Base-by-base conservation (phyloP, 768 basidiomycete genomes). In the Dacryopinax spathularia region DNA sequence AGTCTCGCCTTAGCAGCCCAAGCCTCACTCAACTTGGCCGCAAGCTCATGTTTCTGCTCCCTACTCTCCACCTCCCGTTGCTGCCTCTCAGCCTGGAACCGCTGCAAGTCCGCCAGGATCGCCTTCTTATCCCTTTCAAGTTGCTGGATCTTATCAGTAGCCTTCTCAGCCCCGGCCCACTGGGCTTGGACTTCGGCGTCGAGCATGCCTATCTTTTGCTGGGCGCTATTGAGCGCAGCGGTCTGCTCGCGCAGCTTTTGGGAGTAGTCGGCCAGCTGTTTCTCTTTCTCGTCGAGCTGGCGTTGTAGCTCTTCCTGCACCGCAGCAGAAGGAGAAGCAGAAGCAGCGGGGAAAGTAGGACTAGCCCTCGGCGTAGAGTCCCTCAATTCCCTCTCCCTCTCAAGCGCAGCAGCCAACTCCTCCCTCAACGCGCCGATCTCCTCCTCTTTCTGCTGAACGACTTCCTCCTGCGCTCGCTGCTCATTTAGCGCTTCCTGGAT, bases 151-250 rank as follows among this genome's bases (percentile, higher is more conserved):
- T 66, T 76, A 66, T 84, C 83, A n/a, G 75, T 73, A 15, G 76
- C 72, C 64, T 76, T 75, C 73, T 87, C 85, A 7, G 86, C 83
- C 63, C 82, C 76, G 34, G 77, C 75, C 87, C 87, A 88, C 72
- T 88, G 87, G 10, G 83, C 81, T 68, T 88, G 84, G 33, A 88
- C 71, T 72, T 90, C 87, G 0, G 59, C 61, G 15, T 56, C 60
- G 41, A 62, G 62, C 36, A 62, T 60, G 29, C 41, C 29, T 33
- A 62, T 31, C 34, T 61, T 34, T 44, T 20, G 48, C 35, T 20
- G 59, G 12, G 13, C 60, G 4, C 29, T 63, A 16, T n/a, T 31
- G 22, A 29, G 7, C 33, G 62, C 34, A 34, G 56, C 27, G 25
- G 48, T 22, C 4, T 44, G 43, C 33, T 18, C 64, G 43, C 22